Base-by-base conservation (phyloP, 2,329 filamentous ascomycete genomes). In the Phaeosphaeria sp. region DNA sequence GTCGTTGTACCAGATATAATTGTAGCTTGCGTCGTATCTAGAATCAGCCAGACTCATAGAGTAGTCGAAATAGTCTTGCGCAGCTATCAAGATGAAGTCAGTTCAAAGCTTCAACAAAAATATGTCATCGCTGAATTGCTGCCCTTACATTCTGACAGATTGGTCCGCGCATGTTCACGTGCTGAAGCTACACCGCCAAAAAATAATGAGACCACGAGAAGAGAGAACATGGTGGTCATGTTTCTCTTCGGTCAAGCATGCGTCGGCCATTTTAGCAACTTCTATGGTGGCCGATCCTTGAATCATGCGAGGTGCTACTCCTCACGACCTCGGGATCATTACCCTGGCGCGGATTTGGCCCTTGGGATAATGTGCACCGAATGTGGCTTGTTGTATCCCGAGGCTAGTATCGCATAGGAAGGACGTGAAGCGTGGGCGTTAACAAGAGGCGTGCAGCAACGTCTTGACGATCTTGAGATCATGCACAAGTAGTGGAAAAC, bases 11-110 rank as follows among this genome's bases (percentile, higher is more conserved):
- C 67, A 76, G 22, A 82, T 75, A 46, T 77, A 78, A 21, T 79
- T 78, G 61, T 82, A 82, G 1, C 72, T 76, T 7, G 72, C 64
- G 58, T 82, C 80, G 52, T 73, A 82, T 43, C 79, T 67, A 1
- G 68, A 66, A 52, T 81, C 79, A 15, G 60, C 59, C 1, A 65
- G 44, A 6, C 55, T 56, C 58, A 63, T 63, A 6, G 59, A 66
- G 33, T 60, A 59, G 25, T 66, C 58, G 44, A 66, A 65, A 9
- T 65, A 52, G 23, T 58, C 56, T 46, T 66, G 62, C 0, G 62
- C 59, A 30, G 50, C 50, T 46, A n/a, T n/a, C n/a, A n/a, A n/a
- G n/a, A n/a, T n/a, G n/a, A n/a, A n/a, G n/a, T n/a, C n/a, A n/a
- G n/a, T n/a, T n/a, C n/a, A n/a, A n/a, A n/a, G n/a, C n/a, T n/a